Conservation (phyloP, 1,139 yeast genomes). For the Nakaseomyces uthaithaninus region DNA sequence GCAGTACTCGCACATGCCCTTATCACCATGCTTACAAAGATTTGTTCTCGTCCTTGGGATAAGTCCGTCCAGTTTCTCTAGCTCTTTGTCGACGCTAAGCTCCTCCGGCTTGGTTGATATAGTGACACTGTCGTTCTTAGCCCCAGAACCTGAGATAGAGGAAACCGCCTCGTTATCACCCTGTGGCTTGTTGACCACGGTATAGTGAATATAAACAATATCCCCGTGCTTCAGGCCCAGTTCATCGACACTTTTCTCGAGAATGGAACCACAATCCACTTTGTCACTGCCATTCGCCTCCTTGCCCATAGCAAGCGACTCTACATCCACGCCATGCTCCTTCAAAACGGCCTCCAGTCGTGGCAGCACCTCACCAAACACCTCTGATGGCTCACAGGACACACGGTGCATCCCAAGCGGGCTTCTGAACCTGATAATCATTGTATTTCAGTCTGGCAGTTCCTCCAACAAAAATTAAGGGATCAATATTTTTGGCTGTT, state of each 20-base stretch:
- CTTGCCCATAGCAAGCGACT: conserved; percentile 34
- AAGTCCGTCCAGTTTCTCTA: conserved; percentile 64
- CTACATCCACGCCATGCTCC: conserved; percentile 20
- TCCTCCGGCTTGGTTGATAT: conserved; percentile 32
- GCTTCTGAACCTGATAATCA: conserved; percentile 71
- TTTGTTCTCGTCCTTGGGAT: conserved; percentile 55
- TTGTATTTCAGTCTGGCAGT: too few relatives aligned
- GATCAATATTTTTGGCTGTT: too few relatives aligned
- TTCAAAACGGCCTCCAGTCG: conserved; percentile 31
- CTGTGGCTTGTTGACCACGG: conserved; percentile 15
- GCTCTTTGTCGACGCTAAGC: conserved; percentile 55
- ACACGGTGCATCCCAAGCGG: conserved; percentile 78
- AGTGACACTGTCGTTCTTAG: conserved; percentile 8
- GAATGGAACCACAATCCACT: conserved; percentile 40
- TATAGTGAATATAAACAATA: conserved; percentile 55
- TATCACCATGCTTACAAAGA: conserved; percentile 80
- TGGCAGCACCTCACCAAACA: conserved; percentile 44
- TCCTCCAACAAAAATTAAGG: too few relatives aligned
- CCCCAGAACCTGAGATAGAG: conserved; percentile 7
- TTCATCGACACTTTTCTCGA: conserved; percentile 42
- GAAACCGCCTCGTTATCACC: not conserved
- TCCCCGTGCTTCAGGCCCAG: conserved; percentile 78
- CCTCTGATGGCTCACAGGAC: conserved; percentile 41
- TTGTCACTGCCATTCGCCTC: conserved; percentile 29
- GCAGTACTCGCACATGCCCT: conserved; percentile 97